These are phyloP conservation scores for Samsoniella hepiali DNA, from an alignment of 2,329 filamentous ascomycete genomes.

Conservation along the genomic window DNA sequence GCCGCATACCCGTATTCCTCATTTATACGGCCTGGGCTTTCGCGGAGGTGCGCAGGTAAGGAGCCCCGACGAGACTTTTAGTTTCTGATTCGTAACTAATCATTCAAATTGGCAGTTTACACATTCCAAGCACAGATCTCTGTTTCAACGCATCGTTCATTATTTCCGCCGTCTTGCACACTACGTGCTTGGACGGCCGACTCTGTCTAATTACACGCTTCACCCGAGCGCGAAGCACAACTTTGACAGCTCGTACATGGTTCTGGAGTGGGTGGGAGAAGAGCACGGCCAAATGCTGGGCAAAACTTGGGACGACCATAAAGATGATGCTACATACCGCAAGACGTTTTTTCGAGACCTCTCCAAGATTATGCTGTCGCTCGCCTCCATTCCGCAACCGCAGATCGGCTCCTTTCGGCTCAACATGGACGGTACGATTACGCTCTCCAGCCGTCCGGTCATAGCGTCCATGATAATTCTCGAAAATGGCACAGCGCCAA, in stretches of 20 bases:
- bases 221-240: background rate
- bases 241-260: background rate
- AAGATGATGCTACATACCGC: background rate
- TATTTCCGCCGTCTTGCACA: background rate
- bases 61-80: background rate
- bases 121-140: background rate
- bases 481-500: conserved; percentile 27
- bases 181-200: background rate
- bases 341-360: conserved; percentile 28
- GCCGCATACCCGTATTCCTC: conserved; percentile 21
- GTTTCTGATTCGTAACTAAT: background rate
- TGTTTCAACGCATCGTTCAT: background rate
- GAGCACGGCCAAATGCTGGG: background rate
- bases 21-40: conserved; percentile 21
- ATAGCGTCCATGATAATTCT: conserved; percentile 24
- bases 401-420: conserved; percentile 26
- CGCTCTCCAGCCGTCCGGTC: conserved; percentile 30
- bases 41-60: background rate
- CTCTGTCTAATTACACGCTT: background rate
- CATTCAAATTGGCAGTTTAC: background rate
- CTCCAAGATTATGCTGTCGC: conserved; percentile 25
- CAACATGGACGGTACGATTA: conserved; percentile 25
- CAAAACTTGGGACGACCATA: background rate
- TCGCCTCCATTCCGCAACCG: conserved; percentile 26
- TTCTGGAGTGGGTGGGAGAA: background rate